These are phyloP conservation scores for Pistacia vera DNA, from an alignment of 345 rosid genomes.

Conservation along the genomic window DNA sequence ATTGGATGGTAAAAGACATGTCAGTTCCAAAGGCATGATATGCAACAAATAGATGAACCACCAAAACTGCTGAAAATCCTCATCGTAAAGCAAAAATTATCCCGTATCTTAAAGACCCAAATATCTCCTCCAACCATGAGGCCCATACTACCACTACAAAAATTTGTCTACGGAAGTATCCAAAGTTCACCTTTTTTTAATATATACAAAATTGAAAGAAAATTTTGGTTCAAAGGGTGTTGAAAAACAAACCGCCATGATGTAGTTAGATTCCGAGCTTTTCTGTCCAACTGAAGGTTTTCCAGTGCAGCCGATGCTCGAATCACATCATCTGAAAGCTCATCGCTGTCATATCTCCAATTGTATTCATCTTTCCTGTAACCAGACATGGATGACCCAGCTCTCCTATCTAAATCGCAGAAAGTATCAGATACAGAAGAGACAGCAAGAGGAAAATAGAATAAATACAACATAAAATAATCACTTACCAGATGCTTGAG, in stretches of 20 bases:
- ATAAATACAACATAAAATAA: conserved; percentile 8
- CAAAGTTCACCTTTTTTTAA: not conserved
- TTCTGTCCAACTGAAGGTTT: conserved; percentile 94
- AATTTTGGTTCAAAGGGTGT: conserved; percentile 1
- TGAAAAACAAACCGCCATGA: conserved; percentile 80
- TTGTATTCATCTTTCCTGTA: conserved; percentile 82
- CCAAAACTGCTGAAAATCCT: not conserved
- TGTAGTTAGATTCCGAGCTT: conserved; percentile 78
- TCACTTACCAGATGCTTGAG: conserved; percentile 74
- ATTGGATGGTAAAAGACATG: not conserved
- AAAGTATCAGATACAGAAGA: conserved; percentile 23
- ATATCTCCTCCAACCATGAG: not conserved
- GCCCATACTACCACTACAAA: not conserved
- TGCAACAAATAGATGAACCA: not conserved
- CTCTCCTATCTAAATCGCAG: conserved; percentile 68
- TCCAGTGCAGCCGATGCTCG: conserved; percentile 84
- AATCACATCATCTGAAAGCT: conserved; percentile 65
- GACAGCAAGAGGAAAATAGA: not conserved
- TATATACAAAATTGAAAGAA: not conserved
- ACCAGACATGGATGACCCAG: conserved; percentile 68
- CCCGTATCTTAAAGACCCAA: not conserved
- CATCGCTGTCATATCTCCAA: conserved; percentile 78
- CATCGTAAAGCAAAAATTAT: not conserved
- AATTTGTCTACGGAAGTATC: not conserved
- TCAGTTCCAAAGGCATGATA: not conserved